Percentiles rank a stretch among this genome's conserved stretches.
Evolutionary conservation across 2,329 filamentous ascomycete species (phyloP).

Genomic region (Hymenoscyphus linearis): DNA sequence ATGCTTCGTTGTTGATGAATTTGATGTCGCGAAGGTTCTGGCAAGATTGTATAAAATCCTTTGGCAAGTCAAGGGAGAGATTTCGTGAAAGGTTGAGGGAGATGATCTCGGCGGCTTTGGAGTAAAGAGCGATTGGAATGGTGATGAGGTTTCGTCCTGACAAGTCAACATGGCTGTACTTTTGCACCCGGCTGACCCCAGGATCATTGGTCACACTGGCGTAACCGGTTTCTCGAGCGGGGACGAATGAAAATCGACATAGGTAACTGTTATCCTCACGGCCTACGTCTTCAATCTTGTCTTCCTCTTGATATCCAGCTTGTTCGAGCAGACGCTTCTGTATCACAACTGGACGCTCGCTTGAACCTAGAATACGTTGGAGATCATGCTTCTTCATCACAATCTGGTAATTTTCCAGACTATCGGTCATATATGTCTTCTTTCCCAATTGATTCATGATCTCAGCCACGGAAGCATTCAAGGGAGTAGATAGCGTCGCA

Average conservation of each 20-base stretch:
- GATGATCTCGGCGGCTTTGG: constrained; percentile 86
- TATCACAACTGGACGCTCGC: constrained; percentile 80
- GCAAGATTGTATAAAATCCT: constrained; percentile 94
- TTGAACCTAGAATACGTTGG: constrained; percentile 70
- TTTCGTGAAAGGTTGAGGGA: constrained; percentile 92
- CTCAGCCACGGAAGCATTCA: constrained; percentile 81
- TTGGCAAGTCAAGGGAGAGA: constrained; percentile 83
- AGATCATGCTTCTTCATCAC: constrained; percentile 91
- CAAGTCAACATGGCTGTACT: constrained; percentile 91
- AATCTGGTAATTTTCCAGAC: constrained; percentile 90
- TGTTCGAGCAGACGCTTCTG: constrained; percentile 89
- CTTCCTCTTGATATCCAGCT: constrained; percentile 80
- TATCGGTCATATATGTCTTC: constrained; percentile 89
- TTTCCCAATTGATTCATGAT: constrained; percentile 87
- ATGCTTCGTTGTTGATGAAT: constrained; percentile 89
- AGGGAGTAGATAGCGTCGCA: constrained; percentile 77
- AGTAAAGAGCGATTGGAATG: constrained; percentile 91
- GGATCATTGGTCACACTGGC: constrained; percentile 70
- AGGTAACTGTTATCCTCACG: constrained; percentile 97
- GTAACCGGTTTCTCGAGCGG: constrained; percentile 79
- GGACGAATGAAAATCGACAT: constrained; percentile 91
- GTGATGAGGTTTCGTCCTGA: constrained; percentile 86
- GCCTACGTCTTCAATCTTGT: constrained; percentile 87
- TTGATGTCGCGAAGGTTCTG: constrained; percentile 90
- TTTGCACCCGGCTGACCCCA: constrained; percentile 75